A percentile compares a stretch with the other conserved stretches of the same genome.
Evolutionary conservation across 495 filamentous ascomycete species (phyloP).

Genomic region (Penicilliopsis zonata): DNA sequence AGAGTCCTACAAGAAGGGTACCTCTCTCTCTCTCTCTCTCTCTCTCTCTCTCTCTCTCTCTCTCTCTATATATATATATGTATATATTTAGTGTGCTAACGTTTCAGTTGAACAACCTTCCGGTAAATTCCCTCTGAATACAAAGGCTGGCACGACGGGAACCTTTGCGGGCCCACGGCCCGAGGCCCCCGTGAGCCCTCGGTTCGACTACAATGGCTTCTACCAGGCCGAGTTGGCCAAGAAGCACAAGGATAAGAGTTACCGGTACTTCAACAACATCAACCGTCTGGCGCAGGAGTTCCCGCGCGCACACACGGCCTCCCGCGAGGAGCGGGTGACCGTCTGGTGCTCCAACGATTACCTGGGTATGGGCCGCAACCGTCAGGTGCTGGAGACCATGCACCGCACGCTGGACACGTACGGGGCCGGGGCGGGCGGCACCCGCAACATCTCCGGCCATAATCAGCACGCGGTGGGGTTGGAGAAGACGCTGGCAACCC

Average conservation of each 20-base stretch:
- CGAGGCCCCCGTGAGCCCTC: slow-evolving; percentile 32
- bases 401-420: slow-evolving; percentile 91
- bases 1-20: slow-evolving; percentile 38
- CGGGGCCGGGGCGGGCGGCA: slow-evolving; percentile 90
- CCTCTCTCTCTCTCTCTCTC: too few relatives aligned
- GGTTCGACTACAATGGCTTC: slow-evolving; percentile 86
- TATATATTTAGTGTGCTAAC: too few relatives aligned
- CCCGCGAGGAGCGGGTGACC: slow-evolving; percentile 76
- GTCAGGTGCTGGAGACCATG: slow-evolving; percentile 78
- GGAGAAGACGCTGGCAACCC: slow-evolving; percentile 72
- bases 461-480: slow-evolving; percentile 86
- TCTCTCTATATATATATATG: too few relatives aligned
- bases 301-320: slow-evolving; percentile 83
- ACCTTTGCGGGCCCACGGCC: slow-evolving; percentile 26
- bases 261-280: slow-evolving; percentile 99
- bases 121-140: too few relatives aligned
- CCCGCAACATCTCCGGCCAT: slow-evolving; percentile 94
- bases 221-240: slow-evolving; percentile 83
- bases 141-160: too few relatives aligned
- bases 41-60: too few relatives aligned
- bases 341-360: slow-evolving; percentile 99
- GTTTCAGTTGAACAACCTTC: too few relatives aligned
- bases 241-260: slow-evolving; percentile 99
- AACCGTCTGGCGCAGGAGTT: slow-evolving; percentile 95
- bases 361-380: slow-evolving; percentile 91